Conservation (phyloP, 306 rosid species). For the Inga laurina region DNA sequence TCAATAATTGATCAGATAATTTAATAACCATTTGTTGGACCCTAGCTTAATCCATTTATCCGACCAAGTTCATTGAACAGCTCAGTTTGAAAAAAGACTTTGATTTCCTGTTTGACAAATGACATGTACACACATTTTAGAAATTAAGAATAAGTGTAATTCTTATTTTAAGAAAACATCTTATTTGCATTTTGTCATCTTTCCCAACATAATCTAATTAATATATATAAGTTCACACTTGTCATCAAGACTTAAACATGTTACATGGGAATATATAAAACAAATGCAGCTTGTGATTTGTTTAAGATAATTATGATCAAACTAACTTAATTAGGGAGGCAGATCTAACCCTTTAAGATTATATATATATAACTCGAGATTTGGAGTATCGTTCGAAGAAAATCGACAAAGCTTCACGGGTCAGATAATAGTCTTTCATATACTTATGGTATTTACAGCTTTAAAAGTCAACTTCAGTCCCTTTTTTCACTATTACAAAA, state of each 20-base stretch:
- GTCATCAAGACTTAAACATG: slow-evolving; percentile 22
- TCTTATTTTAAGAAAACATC: slow-evolving; percentile 8
- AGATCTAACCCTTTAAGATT: slow-evolving; percentile 18
- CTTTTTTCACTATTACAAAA: neutral
- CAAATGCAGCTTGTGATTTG: neutral
- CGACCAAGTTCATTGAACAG: slow-evolving; percentile 33
- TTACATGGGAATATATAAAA: neutral
- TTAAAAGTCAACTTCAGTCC: neutral
- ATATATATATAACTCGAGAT: slow-evolving; percentile 16
- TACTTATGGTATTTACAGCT: slow-evolving; percentile 14
- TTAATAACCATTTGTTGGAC: neutral
- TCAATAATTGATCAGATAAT: neutral
- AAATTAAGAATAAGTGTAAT: neutral
- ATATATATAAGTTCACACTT: neutral
- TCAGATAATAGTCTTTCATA: slow-evolving; percentile 1
- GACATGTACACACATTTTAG: neutral
- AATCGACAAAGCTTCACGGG: slow-evolving; percentile 24
- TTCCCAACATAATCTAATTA: neutral
- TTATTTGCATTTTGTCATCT: slow-evolving; percentile 6
- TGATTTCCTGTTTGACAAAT: slow-evolving; percentile 25
- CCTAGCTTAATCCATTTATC: neutral
- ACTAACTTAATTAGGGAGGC: slow-evolving; percentile 5
- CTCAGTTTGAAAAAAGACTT: slow-evolving; percentile 14
- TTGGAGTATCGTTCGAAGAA: slow-evolving; percentile 19
- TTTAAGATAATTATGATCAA: slow-evolving; percentile 4